A percentile compares a stretch with the other conserved stretches of the same genome.
phyloP scores from a whole-genome alignment of 108 stramenopile genomes.

The Seminavis robusta region DNA sequence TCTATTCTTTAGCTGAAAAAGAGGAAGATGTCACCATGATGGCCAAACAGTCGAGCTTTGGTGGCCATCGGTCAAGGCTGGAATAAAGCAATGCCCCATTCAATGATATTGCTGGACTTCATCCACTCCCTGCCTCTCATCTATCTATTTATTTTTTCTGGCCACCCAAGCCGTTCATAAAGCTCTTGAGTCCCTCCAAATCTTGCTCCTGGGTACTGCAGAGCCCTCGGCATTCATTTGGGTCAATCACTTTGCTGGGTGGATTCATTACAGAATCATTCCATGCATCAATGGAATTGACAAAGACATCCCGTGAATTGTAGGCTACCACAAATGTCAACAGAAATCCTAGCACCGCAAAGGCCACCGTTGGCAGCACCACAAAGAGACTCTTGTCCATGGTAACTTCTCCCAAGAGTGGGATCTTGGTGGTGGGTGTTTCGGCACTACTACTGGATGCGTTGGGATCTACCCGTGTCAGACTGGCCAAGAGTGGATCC shows the following conservation, averaged over 20 bases:
- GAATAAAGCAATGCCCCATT: too few species aligned
- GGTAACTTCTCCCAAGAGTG: conserved; percentile 70
- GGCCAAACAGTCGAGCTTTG: too few species aligned
- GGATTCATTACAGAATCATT: background rate
- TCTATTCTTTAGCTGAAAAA: too few species aligned
- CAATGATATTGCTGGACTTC: too few species aligned
- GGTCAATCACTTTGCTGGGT: background rate
- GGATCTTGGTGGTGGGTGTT: conserved; percentile 34
- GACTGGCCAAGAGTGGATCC: conserved; percentile 65
- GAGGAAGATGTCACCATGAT: background rate
- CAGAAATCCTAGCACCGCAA: conserved; percentile 62
- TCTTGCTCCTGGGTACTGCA: conserved; percentile 6
- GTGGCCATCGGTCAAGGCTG: too few species aligned
- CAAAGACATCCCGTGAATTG: conserved; percentile 20
- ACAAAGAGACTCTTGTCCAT: conserved; percentile 59
- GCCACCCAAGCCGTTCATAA: conserved; percentile 12
- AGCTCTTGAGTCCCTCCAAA: conserved; percentile 3
- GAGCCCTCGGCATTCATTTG: conserved; percentile 7
- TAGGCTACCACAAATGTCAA: conserved; percentile 53
- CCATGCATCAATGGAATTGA: background rate
- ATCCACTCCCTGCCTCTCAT: too few species aligned
- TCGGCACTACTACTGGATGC: conserved; percentile 2
- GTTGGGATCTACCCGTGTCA: conserved; percentile 55
- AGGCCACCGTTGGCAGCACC: conserved; percentile 57
- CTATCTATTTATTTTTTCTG: background rate